These are phyloP conservation scores for Dicorynia guianensis DNA, from an alignment of 306 rosid species.

Conservation along the genomic window DNA sequence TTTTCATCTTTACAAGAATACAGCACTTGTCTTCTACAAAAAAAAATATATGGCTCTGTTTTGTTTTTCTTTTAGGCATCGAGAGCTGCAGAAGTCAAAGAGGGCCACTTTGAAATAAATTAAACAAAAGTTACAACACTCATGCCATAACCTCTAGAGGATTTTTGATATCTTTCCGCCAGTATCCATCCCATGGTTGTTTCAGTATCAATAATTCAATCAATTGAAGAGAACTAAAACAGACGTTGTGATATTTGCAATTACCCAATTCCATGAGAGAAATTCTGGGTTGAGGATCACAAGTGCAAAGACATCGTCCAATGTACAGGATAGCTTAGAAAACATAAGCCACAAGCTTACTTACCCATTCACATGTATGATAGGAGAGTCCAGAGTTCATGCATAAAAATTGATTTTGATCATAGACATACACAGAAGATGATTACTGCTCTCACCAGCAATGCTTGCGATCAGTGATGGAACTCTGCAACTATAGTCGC, in stretches of 20 bases:
- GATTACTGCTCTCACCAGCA: background rate
- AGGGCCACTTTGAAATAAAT: background rate
- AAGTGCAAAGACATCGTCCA: slow-evolving; percentile 16
- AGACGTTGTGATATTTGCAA: background rate
- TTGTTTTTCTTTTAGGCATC: too few relatives aligned
- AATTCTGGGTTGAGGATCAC: background rate
- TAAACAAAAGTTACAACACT: background rate
- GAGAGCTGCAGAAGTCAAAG: background rate
- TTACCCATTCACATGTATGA: slow-evolving; percentile 14
- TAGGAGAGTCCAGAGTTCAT: background rate
- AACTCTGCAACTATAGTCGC: background rate
- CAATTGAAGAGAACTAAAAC: background rate
- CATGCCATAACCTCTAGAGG: background rate
- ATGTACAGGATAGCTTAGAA: background rate
- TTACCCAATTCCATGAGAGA: background rate
- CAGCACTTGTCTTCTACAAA: background rate
- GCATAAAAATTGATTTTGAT: background rate
- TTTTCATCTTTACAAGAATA: background rate
- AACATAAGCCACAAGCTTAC: slow-evolving; percentile 11
- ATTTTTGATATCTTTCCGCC: background rate
- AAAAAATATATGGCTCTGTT: background rate
- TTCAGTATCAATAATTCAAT: background rate
- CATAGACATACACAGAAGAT: slow-evolving; percentile 9
- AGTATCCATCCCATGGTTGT: background rate
- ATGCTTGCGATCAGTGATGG: background rate